Base-by-base conservation (phyloP, 352 stramenopile genomes). In the Phytopythium sindhum region DNA sequence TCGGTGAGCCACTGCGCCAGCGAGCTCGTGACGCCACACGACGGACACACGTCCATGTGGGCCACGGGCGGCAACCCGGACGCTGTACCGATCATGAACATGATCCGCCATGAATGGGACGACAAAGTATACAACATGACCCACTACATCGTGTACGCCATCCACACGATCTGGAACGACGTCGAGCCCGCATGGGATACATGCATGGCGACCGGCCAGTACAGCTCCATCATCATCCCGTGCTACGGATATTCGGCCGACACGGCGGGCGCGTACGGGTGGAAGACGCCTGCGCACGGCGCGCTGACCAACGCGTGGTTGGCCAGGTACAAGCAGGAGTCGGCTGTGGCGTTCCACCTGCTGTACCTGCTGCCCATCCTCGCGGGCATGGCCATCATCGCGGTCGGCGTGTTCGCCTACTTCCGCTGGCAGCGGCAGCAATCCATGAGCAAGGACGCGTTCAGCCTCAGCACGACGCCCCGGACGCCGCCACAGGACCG, bases 11-110 rank as follows among this genome's bases (percentile, higher is more conserved):
- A 57, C 35, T 64, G 59, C n/a, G 59, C 59, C 31, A 53, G 37
- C 48, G 47, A 64, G 50, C 1, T 23, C 14, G 47, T 64, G 14
- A 37, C 14, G 4, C 42, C 26, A 3, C 47, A 64, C 9, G 59
- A 35, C 35, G 37, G 50, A 11, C 55, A 80, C 57, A 41, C 70
- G 14, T 60, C 73, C 17, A 76, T 80, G 65, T 80, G 73, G 73
- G 75, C 73, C 23, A 53, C 71, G 19, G 73, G 73, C 51, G 73
- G 73, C 47, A 39, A 57, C 17, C 19, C 50, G 2, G 24, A 67
- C 41, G 56, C 35, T 10, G 42, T 53, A n/a, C 62, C 62, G 7
- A 41, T 21, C 19, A 26, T 63, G 37, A 50, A 56, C 21, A 67
- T 67, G 41, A 47, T 57, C 24, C 53, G 62, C 26, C 62, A 67